These are phyloP conservation scores for Babesia gibsoni DNA, from an alignment of 169 alveolate genomes.

Conservation along the genomic window DNA sequence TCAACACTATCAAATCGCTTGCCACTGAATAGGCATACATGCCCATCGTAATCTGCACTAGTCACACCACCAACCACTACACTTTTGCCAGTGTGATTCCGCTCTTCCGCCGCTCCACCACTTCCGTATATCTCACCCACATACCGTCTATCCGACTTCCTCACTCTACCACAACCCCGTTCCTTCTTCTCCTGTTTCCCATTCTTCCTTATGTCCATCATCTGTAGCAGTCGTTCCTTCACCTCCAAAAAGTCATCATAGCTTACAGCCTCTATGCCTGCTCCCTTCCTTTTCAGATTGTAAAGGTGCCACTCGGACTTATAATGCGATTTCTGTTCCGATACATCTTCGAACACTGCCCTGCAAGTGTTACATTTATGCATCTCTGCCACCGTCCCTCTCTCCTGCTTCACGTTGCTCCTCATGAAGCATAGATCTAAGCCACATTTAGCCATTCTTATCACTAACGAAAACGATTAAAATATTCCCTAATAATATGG, in stretches of 20 bases:
- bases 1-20: slow-evolving; percentile 1
- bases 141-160: too few species aligned
- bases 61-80: slow-evolving; percentile 20
- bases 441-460: neutral
- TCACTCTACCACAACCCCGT: too few species aligned
- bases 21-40: slow-evolving; percentile 42
- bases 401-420: slow-evolving; percentile 1
- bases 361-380: slow-evolving; percentile 53
- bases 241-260: slow-evolving; percentile 27
- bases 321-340: slow-evolving; percentile 68
- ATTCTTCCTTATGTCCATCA: slow-evolving; percentile 9
- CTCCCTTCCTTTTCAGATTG: slow-evolving; percentile 76
- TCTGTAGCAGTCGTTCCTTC: slow-evolving; percentile 38
- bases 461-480: too few species aligned
- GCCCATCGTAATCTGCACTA: slow-evolving; percentile 13
- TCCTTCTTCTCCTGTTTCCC: slow-evolving; percentile 1
- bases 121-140: too few species aligned
- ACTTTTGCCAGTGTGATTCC: too few species aligned
- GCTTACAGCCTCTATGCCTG: slow-evolving; percentile 23
- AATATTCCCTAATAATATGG: too few species aligned
- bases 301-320: slow-evolving; percentile 85
- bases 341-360: slow-evolving; percentile 29
- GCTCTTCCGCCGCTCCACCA: too few species aligned
- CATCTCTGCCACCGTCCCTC: neutral
- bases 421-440: slow-evolving; percentile 38